Conservation (phyloP, 306 rosid species). For the Urtica urens region DNA sequence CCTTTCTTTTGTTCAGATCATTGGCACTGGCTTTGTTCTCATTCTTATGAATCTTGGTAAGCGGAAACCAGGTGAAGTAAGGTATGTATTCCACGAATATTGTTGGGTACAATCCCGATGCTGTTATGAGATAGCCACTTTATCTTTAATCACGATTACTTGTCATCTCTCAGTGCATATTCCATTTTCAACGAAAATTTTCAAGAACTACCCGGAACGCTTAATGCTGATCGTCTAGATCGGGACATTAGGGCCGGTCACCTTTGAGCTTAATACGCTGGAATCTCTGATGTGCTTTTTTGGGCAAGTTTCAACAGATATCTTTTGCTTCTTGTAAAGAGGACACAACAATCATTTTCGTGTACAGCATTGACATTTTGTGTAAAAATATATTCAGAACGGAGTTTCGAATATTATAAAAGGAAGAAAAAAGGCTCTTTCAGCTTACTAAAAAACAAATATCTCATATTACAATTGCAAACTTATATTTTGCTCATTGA, state of each 20-base stretch:
- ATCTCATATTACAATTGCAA: no score
- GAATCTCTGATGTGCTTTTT: no score
- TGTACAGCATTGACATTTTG: no score
- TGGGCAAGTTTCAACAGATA: no score
- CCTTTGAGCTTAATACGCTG: conserved; percentile 34
- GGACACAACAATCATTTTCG: no score
- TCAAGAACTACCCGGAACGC: conserved; percentile 86
- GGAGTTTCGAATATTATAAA: no score
- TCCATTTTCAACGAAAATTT: conserved; percentile 93
- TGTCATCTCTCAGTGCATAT: conserved; percentile 59
- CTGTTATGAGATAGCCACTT: neutral
- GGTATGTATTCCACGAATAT: conserved; percentile 32
- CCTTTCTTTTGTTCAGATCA: conserved; percentile 39
- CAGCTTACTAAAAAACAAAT: no score
- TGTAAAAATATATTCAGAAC: no score
- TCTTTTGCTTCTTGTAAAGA: no score
- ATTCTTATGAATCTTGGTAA: conserved; percentile 79
- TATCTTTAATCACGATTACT: neutral
- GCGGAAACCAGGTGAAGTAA: conserved; percentile 73
- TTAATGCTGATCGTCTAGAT: conserved; percentile 78
- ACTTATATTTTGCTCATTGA: no score
- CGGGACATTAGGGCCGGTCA: conserved; percentile 84
- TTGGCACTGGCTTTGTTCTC: conserved; percentile 73
- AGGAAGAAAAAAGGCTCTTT: no score
- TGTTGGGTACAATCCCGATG: neutral